Base-by-base conservation (phyloP, 192 early-diverging fungal genomes). In the Mortierella antarctica region DNA sequence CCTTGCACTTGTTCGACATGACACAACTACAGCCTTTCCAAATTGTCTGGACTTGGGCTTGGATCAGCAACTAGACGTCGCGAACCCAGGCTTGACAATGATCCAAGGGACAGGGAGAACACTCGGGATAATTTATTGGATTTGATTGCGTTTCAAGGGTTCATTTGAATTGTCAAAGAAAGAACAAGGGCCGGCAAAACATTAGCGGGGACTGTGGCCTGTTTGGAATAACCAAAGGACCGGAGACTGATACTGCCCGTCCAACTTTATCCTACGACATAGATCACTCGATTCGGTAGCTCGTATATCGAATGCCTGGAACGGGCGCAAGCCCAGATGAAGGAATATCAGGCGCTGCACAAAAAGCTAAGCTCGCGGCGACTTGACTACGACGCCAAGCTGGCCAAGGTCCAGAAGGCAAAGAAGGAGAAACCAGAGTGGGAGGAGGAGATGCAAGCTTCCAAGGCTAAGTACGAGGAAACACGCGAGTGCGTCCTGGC, bases 401-500 rank as follows among this genome's bases (percentile, higher is more conserved):
- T 93, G 40, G 89, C 89, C 83, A 95, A 94, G 80, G 89, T 93
- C 17, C 93, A 96, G 68, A 96, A 94, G 72, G 87, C 89, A 53
- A 96, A 96, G 83, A 97, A 96, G 85, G 95, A 97, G 66, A 94
- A 91, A 49, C 90, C 94, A 21, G 90, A 94, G n/a, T 88, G 95
- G 62, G 96, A 96, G 69, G 95, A 99, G 60, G 97, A 99, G 62
- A 88, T 93, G 74, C 90, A 94, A 40, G 91, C 93, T 0, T 90
- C 96, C 11, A 96, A 96, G 82, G 83, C 89, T n/a, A 97, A 97
- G 81, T 99, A 98, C 71, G 96, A 99, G 62, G 97, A 98, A 73
- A 94, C 94, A 40, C 86, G 92, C 58, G 87, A 91, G 41, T 92
- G 94, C 54, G 73, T 95, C 50, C 87, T 90, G 14, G 82, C 88